Evolutionary conservation across 305 asterid genomes (phyloP).

Genomic region (Fraxinus paxiana): DNA sequence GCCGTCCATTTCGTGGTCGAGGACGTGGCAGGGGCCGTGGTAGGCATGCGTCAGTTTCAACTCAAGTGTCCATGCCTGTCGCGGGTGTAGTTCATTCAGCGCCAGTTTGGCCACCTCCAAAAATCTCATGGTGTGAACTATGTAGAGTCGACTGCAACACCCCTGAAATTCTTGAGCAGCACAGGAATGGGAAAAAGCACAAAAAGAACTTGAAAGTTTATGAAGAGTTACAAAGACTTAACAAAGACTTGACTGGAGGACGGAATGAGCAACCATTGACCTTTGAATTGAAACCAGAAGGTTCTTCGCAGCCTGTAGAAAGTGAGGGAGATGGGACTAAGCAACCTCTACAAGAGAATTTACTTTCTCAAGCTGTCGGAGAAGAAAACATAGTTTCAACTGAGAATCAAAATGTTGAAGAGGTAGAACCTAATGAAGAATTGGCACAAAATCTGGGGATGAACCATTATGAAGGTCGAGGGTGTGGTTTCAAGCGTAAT

Average conservation of each 20-base stretch:
- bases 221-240: slow-evolving; percentile 40
- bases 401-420: slow-evolving; percentile 32
- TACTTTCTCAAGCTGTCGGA: slow-evolving; percentile 28
- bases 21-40: slow-evolving; percentile 30
- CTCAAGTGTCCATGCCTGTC: slow-evolving; percentile 20
- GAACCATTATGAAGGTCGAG: slow-evolving; percentile 25
- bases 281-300: slow-evolving; percentile 31
- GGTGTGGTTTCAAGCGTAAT: slow-evolving; percentile 40
- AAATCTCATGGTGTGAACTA: slow-evolving; percentile 46
- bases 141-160: slow-evolving; percentile 62
- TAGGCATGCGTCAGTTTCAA: slow-evolving; percentile 22
- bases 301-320: slow-evolving; percentile 28
- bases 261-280: slow-evolving; percentile 29
- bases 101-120: slow-evolving; percentile 35
- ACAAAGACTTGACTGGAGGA: slow-evolving; percentile 24
- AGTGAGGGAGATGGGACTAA: slow-evolving; percentile 18
- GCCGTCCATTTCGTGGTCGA: slow-evolving; percentile 30
- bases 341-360: slow-evolving; percentile 25
- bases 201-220: slow-evolving; percentile 46
- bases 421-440: slow-evolving; percentile 26
- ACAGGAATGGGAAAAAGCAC: slow-evolving; percentile 56
- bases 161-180: slow-evolving; percentile 49
- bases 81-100: slow-evolving; percentile 28
- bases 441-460: slow-evolving; percentile 20
- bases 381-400: slow-evolving; percentile 29